A percentile compares a stretch with the other conserved stretches of the same genome.
Conservation (phyloP, 1,139 yeast species). For the Saccharomycopsis crataegensis region DNA sequence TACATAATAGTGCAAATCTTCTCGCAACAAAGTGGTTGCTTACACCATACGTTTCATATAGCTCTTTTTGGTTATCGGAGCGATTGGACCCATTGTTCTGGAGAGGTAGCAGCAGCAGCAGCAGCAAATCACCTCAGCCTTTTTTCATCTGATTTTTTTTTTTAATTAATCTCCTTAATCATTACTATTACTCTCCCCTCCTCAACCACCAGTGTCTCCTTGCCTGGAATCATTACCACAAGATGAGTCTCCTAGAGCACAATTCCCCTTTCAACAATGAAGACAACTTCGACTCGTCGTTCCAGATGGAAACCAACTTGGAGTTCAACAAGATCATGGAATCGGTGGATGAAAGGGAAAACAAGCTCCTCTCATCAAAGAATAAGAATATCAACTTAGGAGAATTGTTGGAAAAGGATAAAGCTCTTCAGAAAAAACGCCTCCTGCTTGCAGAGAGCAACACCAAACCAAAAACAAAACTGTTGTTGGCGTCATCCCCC, state of each 20-base stretch:
- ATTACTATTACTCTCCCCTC: no score
- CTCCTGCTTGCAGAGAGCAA: background rate
- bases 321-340: constrained; percentile 18
- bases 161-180: no score
- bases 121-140: no score
- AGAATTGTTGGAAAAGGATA: constrained; percentile 8
- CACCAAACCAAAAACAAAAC: background rate
- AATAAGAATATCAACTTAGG: constrained; percentile 7
- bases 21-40: no score
- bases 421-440: background rate
- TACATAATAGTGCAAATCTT: no score
- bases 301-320: constrained; percentile 18
- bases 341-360: constrained; percentile 10
- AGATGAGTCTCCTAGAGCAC: background rate
- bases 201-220: no score
- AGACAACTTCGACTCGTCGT: constrained; percentile 13
- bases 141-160: no score
- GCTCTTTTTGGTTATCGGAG: no score
- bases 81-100: no score
- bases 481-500: no score
- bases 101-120: no score
- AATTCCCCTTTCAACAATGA: constrained; percentile 16
- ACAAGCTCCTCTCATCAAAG: background rate
- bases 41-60: no score
- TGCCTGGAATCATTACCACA: background rate